Conservation (phyloP, 345 rosid species). For the Citrus mangshanensis region DNA sequence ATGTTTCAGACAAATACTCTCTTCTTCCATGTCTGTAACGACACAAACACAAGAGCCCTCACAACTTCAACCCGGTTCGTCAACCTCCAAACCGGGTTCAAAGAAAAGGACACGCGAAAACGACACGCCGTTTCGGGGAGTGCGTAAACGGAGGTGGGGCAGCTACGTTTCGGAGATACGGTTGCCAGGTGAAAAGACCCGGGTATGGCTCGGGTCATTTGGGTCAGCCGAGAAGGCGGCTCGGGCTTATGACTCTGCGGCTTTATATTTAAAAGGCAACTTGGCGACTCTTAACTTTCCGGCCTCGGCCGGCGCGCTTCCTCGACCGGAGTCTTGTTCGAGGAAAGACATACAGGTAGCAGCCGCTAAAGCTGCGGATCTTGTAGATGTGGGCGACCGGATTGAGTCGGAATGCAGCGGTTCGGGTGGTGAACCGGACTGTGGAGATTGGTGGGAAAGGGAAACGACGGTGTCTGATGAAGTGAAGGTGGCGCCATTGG, state of each 20-base stretch:
- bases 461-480: conserved; percentile 7
- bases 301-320: conserved; percentile 20
- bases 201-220: conserved; percentile 33
- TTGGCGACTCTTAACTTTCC: conserved; percentile 30
- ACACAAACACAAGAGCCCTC: not conserved
- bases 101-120: conserved; percentile 12
- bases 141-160: conserved; percentile 32
- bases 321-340: conserved; percentile 22
- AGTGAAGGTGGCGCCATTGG: not conserved
- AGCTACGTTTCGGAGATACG: conserved; percentile 32
- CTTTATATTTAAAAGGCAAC: conserved; percentile 26
- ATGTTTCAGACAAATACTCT: not conserved
- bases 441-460: not conserved
- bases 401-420: not conserved
- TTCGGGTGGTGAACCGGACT: conserved; percentile 1
- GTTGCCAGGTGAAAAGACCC: conserved; percentile 27
- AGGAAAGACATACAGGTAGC: conserved; percentile 31
- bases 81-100: not conserved
- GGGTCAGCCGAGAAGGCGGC: conserved; percentile 30
- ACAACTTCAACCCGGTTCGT: not conserved
- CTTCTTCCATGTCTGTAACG: not conserved
- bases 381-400: not conserved
- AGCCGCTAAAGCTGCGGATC: conserved; percentile 22
- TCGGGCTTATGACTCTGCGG: conserved; percentile 32
- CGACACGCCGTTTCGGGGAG: conserved; percentile 20